Conservation (phyloP, 1,139 yeast genomes). For the Hyphopichia buzzinii region DNA sequence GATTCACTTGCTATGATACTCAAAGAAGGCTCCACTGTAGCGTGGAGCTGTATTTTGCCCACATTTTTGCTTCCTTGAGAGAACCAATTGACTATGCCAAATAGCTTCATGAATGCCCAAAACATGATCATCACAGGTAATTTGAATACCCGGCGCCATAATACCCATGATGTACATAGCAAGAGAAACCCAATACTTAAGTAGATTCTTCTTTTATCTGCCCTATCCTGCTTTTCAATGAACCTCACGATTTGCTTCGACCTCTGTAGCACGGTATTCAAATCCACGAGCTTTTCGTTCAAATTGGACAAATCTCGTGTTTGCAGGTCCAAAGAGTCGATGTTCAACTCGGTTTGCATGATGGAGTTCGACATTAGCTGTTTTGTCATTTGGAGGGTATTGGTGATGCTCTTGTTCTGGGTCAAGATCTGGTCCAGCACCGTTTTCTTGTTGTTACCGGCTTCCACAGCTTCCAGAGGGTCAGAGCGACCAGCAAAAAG, state of each 20-base stretch:
- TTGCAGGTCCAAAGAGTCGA: slow-evolving; percentile 60
- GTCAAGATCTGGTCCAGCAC: slow-evolving; percentile 37
- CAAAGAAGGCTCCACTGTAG: not conserved
- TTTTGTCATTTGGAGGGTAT: slow-evolving; percentile 51
- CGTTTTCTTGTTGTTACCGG: slow-evolving; percentile 9
- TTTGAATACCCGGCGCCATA: slow-evolving; percentile 61
- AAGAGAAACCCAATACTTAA: slow-evolving; percentile 57
- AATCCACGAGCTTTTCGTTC: slow-evolving; percentile 50
- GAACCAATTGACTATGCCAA: slow-evolving; percentile 38
- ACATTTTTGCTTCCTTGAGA: not conserved
- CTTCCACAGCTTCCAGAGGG: slow-evolving; percentile 4
- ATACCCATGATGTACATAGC: slow-evolving; percentile 57
- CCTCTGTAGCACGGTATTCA: slow-evolving; percentile 52
- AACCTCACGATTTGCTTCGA: slow-evolving; percentile 58
- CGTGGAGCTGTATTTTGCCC: slow-evolving; percentile 3
- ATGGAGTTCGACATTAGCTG: slow-evolving; percentile 54
- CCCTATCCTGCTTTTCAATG: slow-evolving; percentile 65
- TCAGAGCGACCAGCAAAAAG: slow-evolving; percentile 20
- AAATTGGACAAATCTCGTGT: slow-evolving; percentile 49
- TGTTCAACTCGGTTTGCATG: slow-evolving; percentile 59
- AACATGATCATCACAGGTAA: slow-evolving; percentile 54
- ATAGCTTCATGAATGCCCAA: slow-evolving; percentile 55
- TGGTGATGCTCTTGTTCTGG: slow-evolving; percentile 54
- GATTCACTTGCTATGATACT: not conserved
- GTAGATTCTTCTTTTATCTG: slow-evolving; percentile 61